A percentile compares a stretch with the other conserved stretches of the same genome.
Evolutionary conservation across 2,329 filamentous ascomycete genomes (phyloP).

Genomic region (Aspergillus quadricinctus): DNA sequence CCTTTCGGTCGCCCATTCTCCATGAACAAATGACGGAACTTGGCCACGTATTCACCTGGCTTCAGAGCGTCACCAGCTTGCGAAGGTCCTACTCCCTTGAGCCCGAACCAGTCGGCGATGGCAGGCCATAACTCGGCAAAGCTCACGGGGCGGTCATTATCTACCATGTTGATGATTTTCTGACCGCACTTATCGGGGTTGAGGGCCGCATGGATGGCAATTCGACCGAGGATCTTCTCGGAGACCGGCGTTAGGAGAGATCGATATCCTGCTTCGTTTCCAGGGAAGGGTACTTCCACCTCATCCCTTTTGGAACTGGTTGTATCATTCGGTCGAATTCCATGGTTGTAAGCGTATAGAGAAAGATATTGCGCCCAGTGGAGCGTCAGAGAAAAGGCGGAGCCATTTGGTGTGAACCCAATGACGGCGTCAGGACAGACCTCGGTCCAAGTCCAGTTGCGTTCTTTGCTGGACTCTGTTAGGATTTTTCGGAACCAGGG

Average conservation of each 20-base stretch:
- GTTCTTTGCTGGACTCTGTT: conserved; percentile 15
- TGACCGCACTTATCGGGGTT: conserved; percentile 20
- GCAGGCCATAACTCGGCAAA: conserved; percentile 25
- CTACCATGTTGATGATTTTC: conserved; percentile 26
- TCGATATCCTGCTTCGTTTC: conserved; percentile 15
- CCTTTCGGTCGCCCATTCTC: conserved; percentile 22
- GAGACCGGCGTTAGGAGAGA: conserved; percentile 25
- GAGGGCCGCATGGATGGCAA: conserved; percentile 27
- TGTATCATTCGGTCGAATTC: not conserved
- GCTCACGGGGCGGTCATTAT: conserved; percentile 18
- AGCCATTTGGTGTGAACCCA: conserved; percentile 28
- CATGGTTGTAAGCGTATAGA: conserved; percentile 24
- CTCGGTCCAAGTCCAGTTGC: conserved; percentile 33
- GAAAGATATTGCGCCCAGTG: conserved; percentile 29
- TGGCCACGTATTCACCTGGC: conserved; percentile 22
- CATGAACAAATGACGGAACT: conserved; percentile 27
- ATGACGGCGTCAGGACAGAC: conserved; percentile 30
- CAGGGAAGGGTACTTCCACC: conserved; percentile 23
- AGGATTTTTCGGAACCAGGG: conserved; percentile 21
- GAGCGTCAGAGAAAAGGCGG: conserved; percentile 25
- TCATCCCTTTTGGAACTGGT: not conserved
- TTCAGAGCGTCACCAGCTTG: conserved; percentile 1
- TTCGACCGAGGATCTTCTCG: conserved; percentile 21
- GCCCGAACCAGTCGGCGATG: conserved; percentile 27
- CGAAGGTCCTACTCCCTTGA: conserved; percentile 20